These are phyloP conservation scores for Magnusiomyces tetraspermus DNA, from an alignment of 1,139 yeast species.

Conservation along the genomic window DNA sequence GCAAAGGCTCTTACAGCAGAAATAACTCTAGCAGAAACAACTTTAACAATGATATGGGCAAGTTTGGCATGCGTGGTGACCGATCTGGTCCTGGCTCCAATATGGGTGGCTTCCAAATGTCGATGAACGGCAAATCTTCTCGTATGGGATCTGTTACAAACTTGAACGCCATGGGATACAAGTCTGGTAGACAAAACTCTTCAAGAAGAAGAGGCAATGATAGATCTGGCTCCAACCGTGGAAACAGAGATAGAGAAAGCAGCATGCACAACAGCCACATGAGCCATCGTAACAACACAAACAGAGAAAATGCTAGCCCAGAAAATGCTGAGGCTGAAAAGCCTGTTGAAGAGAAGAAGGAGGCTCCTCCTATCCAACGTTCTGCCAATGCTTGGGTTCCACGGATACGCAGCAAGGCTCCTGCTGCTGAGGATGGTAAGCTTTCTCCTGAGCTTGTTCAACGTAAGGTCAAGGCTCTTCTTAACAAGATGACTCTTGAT, in stretches of 20 bases:
- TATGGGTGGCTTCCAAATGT: conserved; percentile 15
- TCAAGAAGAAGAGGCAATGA: conserved; percentile 39
- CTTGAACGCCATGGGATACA: conserved; percentile 27
- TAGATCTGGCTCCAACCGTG: conserved; percentile 25
- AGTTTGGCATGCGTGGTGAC: conserved; percentile 21
- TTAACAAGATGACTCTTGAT: conserved; percentile 90
- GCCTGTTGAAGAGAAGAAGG: conserved; percentile 14
- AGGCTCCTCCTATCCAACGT: conserved; percentile 30
- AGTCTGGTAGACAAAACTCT: conserved; percentile 45
- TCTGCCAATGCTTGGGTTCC: conserved; percentile 95
- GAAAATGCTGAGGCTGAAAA: neutral
- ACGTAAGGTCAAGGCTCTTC: conserved; percentile 77
- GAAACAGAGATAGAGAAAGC: conserved; percentile 25
- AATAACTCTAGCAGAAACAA: conserved; percentile 19
- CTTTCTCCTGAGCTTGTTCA: conserved; percentile 67
- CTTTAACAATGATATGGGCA: conserved; percentile 31
- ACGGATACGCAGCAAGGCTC: conserved; percentile 37
- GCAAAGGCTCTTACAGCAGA: conserved; percentile 9
- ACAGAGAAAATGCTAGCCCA: neutral
- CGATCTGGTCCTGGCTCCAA: conserved; percentile 21
- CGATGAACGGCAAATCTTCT: conserved; percentile 9
- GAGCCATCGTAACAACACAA: neutral
- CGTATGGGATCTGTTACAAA: conserved; percentile 27
- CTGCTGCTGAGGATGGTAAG: conserved; percentile 36
- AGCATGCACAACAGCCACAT: neutral